Percentiles rank a stretch among this genome's conserved stretches.
Evolutionary conservation across 1,139 yeast species (phyloP).

Genomic region (Yamadazyma mexicana): DNA sequence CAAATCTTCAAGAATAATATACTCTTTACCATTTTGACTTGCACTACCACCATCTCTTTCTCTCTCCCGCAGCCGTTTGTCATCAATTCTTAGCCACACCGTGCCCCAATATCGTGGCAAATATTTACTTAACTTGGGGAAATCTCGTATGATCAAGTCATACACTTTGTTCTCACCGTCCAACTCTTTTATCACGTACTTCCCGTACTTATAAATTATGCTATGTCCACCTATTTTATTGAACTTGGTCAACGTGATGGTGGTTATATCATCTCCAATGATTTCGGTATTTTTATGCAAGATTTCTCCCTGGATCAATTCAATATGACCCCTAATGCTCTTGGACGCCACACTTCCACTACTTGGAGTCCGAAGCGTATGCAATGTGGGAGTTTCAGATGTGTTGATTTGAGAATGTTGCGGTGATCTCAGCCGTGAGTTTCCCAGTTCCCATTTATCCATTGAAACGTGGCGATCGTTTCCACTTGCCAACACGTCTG

Average conservation of each 20-base stretch:
- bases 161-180: slow-evolving; percentile 91
- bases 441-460: neutral
- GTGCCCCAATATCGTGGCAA: slow-evolving; percentile 91
- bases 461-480: neutral
- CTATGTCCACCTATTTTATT: slow-evolving; percentile 98
- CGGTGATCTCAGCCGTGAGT: slow-evolving; percentile 1
- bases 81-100: slow-evolving; percentile 26
- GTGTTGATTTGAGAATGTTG: neutral
- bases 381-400: neutral
- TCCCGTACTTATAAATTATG: slow-evolving; percentile 88
- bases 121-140: slow-evolving; percentile 72
- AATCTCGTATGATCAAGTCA: slow-evolving; percentile 71
- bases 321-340: neutral
- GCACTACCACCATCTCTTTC: too few species aligned
- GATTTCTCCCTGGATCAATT: slow-evolving; percentile 3
- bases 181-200: slow-evolving; percentile 94
- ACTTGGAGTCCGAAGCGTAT: neutral
- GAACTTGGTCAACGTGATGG: slow-evolving; percentile 49
- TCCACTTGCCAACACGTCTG: neutral
- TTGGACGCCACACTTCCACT: neutral
- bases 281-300: slow-evolving; percentile 2
- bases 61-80: neutral
- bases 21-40: slow-evolving; percentile 50
- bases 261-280: slow-evolving; percentile 2
- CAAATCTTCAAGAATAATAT: slow-evolving; percentile 87